phyloP scores from a whole-genome alignment of 495 filamentous ascomycete genomes.

The Aspergillus mulundensis region DNA sequence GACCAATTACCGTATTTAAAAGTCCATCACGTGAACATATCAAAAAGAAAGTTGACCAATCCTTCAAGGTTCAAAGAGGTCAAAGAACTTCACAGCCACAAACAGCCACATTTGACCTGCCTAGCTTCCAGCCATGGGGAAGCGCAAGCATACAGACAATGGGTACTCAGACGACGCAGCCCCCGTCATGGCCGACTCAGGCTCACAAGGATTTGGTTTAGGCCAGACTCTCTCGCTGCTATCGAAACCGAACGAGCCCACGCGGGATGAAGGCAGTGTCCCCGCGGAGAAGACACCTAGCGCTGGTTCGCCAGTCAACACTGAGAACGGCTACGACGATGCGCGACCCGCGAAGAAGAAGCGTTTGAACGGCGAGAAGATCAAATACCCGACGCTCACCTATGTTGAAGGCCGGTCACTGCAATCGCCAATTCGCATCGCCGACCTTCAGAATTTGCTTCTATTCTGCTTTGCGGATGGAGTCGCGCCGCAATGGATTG shows the following conservation, averaged over 20 bases:
- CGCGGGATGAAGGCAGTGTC: conserved; percentile 5
- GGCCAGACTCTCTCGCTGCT: conserved; percentile 31
- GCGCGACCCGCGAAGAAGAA: conserved; percentile 32
- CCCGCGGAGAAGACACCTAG: conserved; percentile 5
- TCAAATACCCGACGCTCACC: conserved; percentile 69
- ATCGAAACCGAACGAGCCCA: conserved; percentile 18
- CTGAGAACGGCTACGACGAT: neutral
- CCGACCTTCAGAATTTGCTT: conserved; percentile 73
- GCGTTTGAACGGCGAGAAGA: conserved; percentile 53
- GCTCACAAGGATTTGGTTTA: conserved; percentile 22
- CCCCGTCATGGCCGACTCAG: conserved; percentile 17
- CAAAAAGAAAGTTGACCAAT: conserved; percentile 4
- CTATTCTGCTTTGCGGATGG: conserved; percentile 92
- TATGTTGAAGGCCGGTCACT: conserved; percentile 61
- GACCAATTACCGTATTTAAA: neutral
- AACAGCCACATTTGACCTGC: neutral
- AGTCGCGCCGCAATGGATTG: conserved; percentile 78
- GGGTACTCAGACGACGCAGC: conserved; percentile 23
- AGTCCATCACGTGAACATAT: conserved; percentile 8
- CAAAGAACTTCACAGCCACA: neutral
- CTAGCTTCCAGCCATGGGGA: conserved; percentile 21
- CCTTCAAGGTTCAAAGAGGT: neutral
- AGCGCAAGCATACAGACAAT: conserved; percentile 33
- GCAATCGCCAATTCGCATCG: conserved; percentile 69
- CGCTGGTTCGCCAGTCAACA: conserved; percentile 23